A percentile compares a stretch with the other conserved stretches of the same genome.
phyloP scores from a whole-genome alignment of 2,329 filamentous ascomycete genomes.

The Paracamarosporium sp. region DNA sequence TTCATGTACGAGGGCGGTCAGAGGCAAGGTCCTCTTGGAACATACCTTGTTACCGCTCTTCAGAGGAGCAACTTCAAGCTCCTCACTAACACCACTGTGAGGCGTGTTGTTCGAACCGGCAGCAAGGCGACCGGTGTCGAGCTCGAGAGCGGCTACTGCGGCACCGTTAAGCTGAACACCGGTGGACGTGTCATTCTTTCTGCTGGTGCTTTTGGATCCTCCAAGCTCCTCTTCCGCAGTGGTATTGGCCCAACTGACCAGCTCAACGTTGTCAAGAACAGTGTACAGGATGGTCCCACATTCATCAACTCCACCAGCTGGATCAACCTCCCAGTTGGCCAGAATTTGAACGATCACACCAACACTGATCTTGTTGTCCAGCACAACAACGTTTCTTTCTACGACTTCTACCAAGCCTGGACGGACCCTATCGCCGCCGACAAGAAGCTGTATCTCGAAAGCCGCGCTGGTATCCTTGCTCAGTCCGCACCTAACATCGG shows the following conservation, averaged over 20 bases:
- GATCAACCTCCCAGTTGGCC: conserved; percentile 60
- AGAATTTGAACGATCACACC: conserved; percentile 60
- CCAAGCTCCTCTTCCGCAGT: conserved; percentile 72
- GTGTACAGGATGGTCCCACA: conserved; percentile 49
- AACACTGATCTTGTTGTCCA: conserved; percentile 63
- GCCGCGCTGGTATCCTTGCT: conserved; percentile 65
- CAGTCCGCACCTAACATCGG: conserved; percentile 72
- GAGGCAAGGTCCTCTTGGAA: conserved; percentile 72
- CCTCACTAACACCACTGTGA: conserved; percentile 70
- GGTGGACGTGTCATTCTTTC: conserved; percentile 71
- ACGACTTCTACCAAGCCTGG: conserved; percentile 71
- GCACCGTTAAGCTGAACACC: conserved; percentile 66
- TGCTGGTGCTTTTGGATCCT: conserved; percentile 72
- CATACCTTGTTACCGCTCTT: conserved; percentile 70
- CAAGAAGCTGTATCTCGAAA: conserved; percentile 50
- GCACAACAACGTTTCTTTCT: conserved; percentile 62
- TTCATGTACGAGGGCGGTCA: conserved; percentile 73
- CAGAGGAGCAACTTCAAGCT: conserved; percentile 70
- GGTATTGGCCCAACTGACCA: conserved; percentile 68
- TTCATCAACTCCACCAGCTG: conserved; percentile 54
- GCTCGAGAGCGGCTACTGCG: conserved; percentile 67
- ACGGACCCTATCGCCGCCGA: conserved; percentile 50
- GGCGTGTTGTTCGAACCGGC: conserved; percentile 68
- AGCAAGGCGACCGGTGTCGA: conserved; percentile 72
- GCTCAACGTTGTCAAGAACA: conserved; percentile 54